Evolutionary conservation across 805 yeast genomes (phyloP).

Genomic region (Ogataea siamensis): DNA sequence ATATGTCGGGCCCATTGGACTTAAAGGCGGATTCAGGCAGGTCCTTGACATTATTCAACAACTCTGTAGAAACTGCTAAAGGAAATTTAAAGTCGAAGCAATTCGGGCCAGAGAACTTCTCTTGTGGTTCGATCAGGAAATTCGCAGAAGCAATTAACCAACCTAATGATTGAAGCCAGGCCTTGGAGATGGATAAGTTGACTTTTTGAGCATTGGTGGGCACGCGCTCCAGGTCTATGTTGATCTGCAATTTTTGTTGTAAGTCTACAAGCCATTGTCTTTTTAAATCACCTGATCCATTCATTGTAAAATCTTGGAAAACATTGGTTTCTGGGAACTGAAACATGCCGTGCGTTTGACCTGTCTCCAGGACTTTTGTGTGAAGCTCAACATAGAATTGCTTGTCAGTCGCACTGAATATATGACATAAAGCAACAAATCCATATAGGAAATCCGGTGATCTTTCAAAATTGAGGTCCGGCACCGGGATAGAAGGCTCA

Average conservation of each 20-base stretch:
- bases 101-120: neutral
- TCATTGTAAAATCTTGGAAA: neutral
- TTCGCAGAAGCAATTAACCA: neutral
- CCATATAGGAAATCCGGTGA: neutral
- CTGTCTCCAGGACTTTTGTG: slow-evolving; percentile 1
- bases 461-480: neutral
- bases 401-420: neutral
- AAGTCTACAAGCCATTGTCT: neutral
- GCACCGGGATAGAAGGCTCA: neutral
- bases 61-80: neutral
- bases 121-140: neutral
- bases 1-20: slow-evolving; percentile 1
- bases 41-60: neutral
- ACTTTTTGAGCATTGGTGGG: neutral
- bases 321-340: neutral
- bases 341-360: neutral
- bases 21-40: neutral
- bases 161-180: slow-evolving; percentile 1
- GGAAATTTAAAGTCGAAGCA: neutral
- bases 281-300: neutral
- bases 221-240: neutral
- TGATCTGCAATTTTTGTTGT: neutral
- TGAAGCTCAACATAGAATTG: slow-evolving; percentile 1
- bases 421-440: neutral
- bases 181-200: neutral